These are phyloP conservation scores for Davidsoniella eucalypti DNA, from an alignment of 2,329 filamentous ascomycete species.

Conservation along the genomic window DNA sequence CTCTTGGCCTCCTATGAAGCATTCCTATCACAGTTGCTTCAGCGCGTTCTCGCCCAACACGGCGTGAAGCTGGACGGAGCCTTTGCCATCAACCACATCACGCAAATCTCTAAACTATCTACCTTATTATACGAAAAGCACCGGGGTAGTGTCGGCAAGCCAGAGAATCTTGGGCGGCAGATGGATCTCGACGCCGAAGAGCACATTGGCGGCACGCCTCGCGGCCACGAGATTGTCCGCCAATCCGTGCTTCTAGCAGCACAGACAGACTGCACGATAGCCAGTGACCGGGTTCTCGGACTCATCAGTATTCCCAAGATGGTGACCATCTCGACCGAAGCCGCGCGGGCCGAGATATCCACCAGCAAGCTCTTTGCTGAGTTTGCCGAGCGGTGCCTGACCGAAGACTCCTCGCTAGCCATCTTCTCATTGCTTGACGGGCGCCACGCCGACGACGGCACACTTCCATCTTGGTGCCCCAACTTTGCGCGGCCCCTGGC, in stretches of 20 bases:
- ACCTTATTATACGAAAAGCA: slow-evolving; percentile 1
- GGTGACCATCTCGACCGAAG: slow-evolving; percentile 1
- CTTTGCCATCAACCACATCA: slow-evolving; percentile 9
- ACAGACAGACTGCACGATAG: slow-evolving; percentile 8
- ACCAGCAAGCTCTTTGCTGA: slow-evolving; percentile 5
- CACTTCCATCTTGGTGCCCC: slow-evolving; percentile 11
- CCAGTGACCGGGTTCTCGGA: slow-evolving; percentile 8
- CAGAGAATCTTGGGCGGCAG: neutral
- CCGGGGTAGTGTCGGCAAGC: neutral
- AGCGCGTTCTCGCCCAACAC: slow-evolving; percentile 10
- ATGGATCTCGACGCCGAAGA: slow-evolving; percentile 1
- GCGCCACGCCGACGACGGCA: slow-evolving; percentile 5
- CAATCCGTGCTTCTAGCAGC: slow-evolving; percentile 4
- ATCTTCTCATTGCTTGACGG: slow-evolving; percentile 10
- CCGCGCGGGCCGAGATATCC: neutral
- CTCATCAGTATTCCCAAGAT: slow-evolving; percentile 7
- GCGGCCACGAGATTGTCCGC: slow-evolving; percentile 1
- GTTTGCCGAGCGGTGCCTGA: slow-evolving; percentile 9
- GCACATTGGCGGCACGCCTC: neutral
- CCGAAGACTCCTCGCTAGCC: slow-evolving; percentile 8
- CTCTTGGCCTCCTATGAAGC: slow-evolving; percentile 9
- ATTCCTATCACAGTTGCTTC: slow-evolving; percentile 7
- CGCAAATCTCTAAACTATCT: slow-evolving; percentile 5
- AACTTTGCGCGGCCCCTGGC: slow-evolving; percentile 7
- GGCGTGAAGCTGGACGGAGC: slow-evolving; percentile 7